Evolutionary conservation across 2,329 filamentous ascomycete genomes (phyloP).

Genomic region (Diplodia mutila): DNA sequence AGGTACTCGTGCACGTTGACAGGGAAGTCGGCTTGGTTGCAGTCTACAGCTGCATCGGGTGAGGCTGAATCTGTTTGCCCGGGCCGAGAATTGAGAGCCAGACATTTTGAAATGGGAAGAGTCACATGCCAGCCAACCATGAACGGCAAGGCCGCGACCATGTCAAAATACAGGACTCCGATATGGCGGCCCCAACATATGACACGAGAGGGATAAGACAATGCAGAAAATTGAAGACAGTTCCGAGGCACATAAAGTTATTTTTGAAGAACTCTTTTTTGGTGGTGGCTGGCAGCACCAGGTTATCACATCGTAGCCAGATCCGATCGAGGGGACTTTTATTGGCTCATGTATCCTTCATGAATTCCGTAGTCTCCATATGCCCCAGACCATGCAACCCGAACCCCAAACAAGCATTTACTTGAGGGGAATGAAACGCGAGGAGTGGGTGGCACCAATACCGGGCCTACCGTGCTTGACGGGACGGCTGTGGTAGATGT

Average conservation of each 20-base stretch:
- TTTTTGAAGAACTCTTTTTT: constrained; percentile 8
- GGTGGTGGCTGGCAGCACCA: constrained; percentile 8
- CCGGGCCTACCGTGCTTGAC: constrained; percentile 99
- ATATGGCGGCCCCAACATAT: too few species aligned
- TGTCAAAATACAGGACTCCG: too few species aligned
- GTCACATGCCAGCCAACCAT: neutral
- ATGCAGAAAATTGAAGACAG: too few species aligned
- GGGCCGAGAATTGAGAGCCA: neutral
- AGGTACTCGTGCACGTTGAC: neutral
- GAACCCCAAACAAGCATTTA: constrained; percentile 58
- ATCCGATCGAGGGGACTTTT: constrained; percentile 13
- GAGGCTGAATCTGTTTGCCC: neutral
- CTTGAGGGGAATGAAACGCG: constrained; percentile 99
- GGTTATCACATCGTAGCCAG: constrained; percentile 23
- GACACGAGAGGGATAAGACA: too few species aligned
- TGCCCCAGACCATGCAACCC: constrained; percentile 46
- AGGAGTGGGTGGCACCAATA: constrained; percentile 99
- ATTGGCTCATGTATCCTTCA: constrained; percentile 31
- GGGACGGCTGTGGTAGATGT: constrained; percentile 75
- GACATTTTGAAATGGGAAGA: neutral
- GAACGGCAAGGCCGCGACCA: too few species aligned
- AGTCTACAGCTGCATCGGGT: neutral
- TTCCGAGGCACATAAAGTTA: neutral
- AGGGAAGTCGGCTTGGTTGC: neutral
- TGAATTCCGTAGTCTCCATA: constrained; percentile 44